Base-by-base conservation (phyloP, 23 red algal genomes). In the Chondrus crispus region DNA sequence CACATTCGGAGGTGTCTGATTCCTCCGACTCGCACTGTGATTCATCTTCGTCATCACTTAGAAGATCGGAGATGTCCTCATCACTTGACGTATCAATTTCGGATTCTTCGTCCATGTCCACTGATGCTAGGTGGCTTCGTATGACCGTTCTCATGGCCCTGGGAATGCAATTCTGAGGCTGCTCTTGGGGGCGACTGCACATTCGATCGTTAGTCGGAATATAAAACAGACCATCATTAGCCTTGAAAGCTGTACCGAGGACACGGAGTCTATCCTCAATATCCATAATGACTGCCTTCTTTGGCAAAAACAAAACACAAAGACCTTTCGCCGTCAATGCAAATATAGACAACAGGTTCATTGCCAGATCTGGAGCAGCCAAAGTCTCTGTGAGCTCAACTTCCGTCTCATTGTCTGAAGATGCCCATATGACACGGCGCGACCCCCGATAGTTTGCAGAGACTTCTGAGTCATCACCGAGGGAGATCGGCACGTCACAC, bases 261-360 rank as follows among this genome's bases (percentile, higher is more conserved):
- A 81, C 58, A 50, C 32, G 77, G 8, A 82, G 46, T 2, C 58
- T 24, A 60, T 82, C 43, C 19, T 68, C 39, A 12, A 88, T 53
- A 62, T 88, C 84, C 14, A 88, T n/a, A 9, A 88, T 71, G 35
- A 71, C 30, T 33, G 64, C 46, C 47, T 4, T 0, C 0, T 6
- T 38, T 48, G 84, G 84, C 62, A 88, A 54, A 43, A 74, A 72
- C 14, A 88, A 18, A 7, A 49, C 63, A n/a, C 51, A 53, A 13
- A 88, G 41, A 1, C 46, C 46, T 48, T 71, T 14, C 11, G 36
- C 28, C n/a, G 62, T 49, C 38, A 74, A 44, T 30, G 46, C 84
- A n/a, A 64, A 64, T 12, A 88, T 74, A 28, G 84, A 88, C 32
- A 88, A 62, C 9, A 88, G 63, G 68, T 74, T 88, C 84, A 74